A percentile compares a stretch with the other conserved stretches of the same genome.
These are phyloP conservation scores for Aspergillus taichungensis DNA, from an alignment of 495 filamentous ascomycete genomes.

Conservation along the genomic window DNA sequence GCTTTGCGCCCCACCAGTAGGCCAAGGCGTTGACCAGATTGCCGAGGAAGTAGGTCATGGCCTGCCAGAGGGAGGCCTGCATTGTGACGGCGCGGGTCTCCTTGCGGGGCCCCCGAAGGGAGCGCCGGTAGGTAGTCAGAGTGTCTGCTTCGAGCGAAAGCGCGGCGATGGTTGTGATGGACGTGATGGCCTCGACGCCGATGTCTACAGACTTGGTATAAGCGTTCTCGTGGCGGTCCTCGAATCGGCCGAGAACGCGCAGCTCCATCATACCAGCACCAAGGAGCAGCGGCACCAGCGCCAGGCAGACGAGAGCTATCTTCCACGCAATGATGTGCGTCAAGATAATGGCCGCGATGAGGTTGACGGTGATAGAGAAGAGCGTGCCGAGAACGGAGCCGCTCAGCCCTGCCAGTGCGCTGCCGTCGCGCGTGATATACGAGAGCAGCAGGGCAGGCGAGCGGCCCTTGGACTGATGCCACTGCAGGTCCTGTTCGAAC, in stretches of 20 bases:
- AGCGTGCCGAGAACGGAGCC: conserved; percentile 37
- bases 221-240: conserved; percentile 49
- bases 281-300: conserved; percentile 35
- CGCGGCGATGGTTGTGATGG: conserved; percentile 47
- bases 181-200: conserved; percentile 41
- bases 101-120: conserved; percentile 32
- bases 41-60: conserved; percentile 43
- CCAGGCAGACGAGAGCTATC: conserved; percentile 31
- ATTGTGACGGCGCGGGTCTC: conserved; percentile 40
- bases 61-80: conserved; percentile 44
- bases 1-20: conserved; percentile 62
- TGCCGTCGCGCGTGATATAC: conserved; percentile 43
- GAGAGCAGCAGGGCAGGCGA: conserved; percentile 38
- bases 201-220: conserved; percentile 43
- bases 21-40: conserved; percentile 53
- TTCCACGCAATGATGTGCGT: conserved; percentile 38
- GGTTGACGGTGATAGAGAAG: conserved; percentile 37
- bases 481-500: conserved; percentile 45
- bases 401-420: conserved; percentile 39
- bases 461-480: conserved; percentile 43
- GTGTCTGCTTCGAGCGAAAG: conserved; percentile 39
- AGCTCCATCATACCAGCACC: conserved; percentile 45
- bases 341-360: conserved; percentile 35
- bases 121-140: conserved; percentile 28
- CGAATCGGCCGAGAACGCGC: conserved; percentile 42